Conservation (phyloP, 768 basidiomycete species). For the Omphalotus guepiniiformis region DNA sequence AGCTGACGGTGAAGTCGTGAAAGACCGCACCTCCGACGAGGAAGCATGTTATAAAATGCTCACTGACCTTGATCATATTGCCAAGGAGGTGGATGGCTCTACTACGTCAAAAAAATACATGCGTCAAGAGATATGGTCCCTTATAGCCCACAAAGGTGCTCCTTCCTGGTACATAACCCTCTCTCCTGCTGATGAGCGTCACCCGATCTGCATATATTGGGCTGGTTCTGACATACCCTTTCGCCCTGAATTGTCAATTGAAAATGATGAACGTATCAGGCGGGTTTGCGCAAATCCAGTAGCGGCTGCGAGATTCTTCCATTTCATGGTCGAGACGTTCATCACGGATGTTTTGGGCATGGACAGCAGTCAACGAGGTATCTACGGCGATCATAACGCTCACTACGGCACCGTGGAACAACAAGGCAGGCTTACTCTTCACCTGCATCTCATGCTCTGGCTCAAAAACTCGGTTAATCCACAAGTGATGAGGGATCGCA, state of each 20-base stretch:
- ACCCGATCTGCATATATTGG: constrained; percentile 32
- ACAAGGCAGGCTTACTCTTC: constrained; percentile 19
- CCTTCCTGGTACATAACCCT: constrained; percentile 33
- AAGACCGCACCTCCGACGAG: not conserved
- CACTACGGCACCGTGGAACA: constrained; percentile 23
- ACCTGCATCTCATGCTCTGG: constrained; percentile 21
- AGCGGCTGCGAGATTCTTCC: constrained; percentile 17
- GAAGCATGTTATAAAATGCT: not conserved
- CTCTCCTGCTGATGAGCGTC: constrained; percentile 24
- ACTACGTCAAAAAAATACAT: constrained; percentile 12
- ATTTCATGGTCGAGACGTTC: constrained; percentile 15
- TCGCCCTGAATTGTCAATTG: constrained; percentile 6
- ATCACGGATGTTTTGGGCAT: constrained; percentile 17
- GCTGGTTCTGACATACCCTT: constrained; percentile 20
- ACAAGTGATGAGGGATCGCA: constrained; percentile 1
- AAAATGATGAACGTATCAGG: not conserved
- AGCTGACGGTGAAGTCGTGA: not conserved
- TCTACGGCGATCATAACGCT: not conserved
- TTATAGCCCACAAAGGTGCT: constrained; percentile 15
- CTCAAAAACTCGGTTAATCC: constrained; percentile 3
- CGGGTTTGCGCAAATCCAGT: constrained; percentile 8
- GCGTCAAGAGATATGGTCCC: constrained; percentile 12
- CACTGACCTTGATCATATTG: not conserved
- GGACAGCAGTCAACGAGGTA: not conserved
- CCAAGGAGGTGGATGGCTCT: constrained; percentile 10